phyloP scores from a whole-genome alignment of 805 yeast species.

The Schwanniomyces pseudopolymorphus region DNA sequence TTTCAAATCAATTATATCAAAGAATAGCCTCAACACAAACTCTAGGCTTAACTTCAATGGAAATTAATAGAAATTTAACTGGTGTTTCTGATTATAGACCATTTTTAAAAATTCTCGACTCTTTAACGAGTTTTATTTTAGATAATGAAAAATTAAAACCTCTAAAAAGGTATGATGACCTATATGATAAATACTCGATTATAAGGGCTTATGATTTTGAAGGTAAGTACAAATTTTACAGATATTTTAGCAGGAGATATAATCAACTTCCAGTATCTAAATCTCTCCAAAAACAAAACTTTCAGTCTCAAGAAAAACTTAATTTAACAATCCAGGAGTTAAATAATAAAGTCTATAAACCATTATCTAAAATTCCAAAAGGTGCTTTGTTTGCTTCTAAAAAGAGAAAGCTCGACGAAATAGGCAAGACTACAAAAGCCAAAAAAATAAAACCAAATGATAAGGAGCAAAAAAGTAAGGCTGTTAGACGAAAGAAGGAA shows the following conservation, averaged over 20 bases:
- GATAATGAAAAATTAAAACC: conserved; percentile 28
- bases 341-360: conserved; percentile 12
- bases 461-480: background rate
- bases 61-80: conserved; percentile 45
- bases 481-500: background rate
- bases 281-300: background rate
- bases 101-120: conserved; percentile 51
- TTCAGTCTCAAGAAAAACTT: background rate
- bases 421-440: background rate
- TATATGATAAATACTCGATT: conserved; percentile 31
- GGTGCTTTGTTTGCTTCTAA: conserved; percentile 16
- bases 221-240: conserved; percentile 70
- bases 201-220: conserved; percentile 68
- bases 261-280: background rate
- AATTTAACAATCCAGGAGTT: conserved; percentile 5
- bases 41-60: conserved; percentile 62
- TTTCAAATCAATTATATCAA: conserved; percentile 62
- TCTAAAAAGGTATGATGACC: conserved; percentile 24
- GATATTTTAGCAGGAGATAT: conserved; percentile 40
- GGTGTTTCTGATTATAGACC: conserved; percentile 58
- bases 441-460: conserved; percentile 2
- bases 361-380: conserved; percentile 25
- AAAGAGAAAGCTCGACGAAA: conserved; percentile 13
- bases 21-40: conserved; percentile 38
- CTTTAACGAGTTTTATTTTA: conserved; percentile 39